Evolutionary conservation across 75 land plant species (phyloP), one percentile per base, ranked within the genome.

Genomic region (Selaginella moellendorffii): DNA sequence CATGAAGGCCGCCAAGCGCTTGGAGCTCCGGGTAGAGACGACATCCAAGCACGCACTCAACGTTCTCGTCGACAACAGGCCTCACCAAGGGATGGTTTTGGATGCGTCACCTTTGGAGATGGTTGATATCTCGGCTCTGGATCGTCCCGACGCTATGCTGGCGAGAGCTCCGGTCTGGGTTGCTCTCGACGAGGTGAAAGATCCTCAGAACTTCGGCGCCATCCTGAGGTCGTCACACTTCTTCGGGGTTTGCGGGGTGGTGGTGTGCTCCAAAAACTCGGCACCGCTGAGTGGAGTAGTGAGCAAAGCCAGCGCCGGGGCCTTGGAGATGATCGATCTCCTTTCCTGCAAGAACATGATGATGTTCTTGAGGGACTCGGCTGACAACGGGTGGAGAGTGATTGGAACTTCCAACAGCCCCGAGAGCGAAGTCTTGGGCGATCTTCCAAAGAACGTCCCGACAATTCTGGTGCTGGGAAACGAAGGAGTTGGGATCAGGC

Each of bases 281-380:
- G 98, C 98, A 31, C 98, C 98, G 27, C 70, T 89, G 67, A 93
- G 90, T 72, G 98, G 97, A 1, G 98, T 93, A 52, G 98, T 93
- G 60, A 85, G 90, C 78, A 93, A 93, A 67, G 98, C 98, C n/a
- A 93, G 98, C 76, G 96, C 98, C 10, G 96, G 96, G 28, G 78
- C 98, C 19, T 74, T 93, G 63, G 98, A 93, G 63, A 61, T 86
- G 26, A 78, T 90, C 68, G 98, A 93, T 64, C 71, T 93, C 0
- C 76, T 80, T 27, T 80, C 81, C 9, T 93, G 98, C 68, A 82
- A 81, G 68, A 93, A 89, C 65, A 93, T 93, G 98, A 80, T 93
- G 82, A 85, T 81, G 70, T 93, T 93, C 72, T 65, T 93, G 68
- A 64, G 76, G 29, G 68, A 62, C 0, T 93, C 98, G 9, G 66